Evolutionary conservation across 1,284 basidiomycete species (phyloP).

Genomic region (Cystobasidiaceae sp.): DNA sequence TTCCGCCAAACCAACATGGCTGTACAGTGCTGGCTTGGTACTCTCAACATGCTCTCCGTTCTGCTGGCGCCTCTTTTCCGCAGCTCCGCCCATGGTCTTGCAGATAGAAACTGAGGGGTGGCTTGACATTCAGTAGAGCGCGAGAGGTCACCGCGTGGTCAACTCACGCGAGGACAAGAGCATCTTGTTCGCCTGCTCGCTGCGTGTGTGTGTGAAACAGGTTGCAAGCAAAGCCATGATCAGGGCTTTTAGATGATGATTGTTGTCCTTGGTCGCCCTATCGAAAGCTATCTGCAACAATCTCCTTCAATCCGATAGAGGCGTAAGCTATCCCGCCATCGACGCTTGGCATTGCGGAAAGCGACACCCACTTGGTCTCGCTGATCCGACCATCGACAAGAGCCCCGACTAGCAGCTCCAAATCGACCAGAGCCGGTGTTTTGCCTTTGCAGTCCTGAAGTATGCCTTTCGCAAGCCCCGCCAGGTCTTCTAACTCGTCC

Average conservation of each 20-base stretch:
- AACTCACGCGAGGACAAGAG: constrained; percentile 34
- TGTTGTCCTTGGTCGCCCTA: not conserved
- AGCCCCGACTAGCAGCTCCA: constrained; percentile 18
- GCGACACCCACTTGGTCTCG: constrained; percentile 27
- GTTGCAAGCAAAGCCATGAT: constrained; percentile 28
- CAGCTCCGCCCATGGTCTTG: constrained; percentile 24
- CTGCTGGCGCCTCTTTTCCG: not conserved
- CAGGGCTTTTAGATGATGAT: constrained; percentile 23
- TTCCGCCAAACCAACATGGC: constrained; percentile 27
- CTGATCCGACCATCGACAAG: constrained; percentile 22
- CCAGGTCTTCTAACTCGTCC: constrained; percentile 3
- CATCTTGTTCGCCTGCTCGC: constrained; percentile 31
- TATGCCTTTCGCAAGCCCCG: constrained; percentile 8
- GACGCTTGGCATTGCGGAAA: too few relatives aligned
- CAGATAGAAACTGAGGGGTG: constrained; percentile 20
- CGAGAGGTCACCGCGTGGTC: not conserved
- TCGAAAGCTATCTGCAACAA: constrained; percentile 14
- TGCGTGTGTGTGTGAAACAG: constrained; percentile 28
- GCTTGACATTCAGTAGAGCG: not conserved
- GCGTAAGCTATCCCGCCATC: not conserved
- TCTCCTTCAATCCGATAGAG: not conserved
- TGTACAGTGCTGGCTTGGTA: not conserved
- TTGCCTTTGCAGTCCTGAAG: constrained; percentile 7
- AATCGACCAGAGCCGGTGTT: not conserved
- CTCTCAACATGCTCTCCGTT: constrained; percentile 10